A percentile compares a stretch with the other conserved stretches of the same genome.
Conservation (phyloP, 2,329 filamentous ascomycete genomes). For the Calonectria crousiana region DNA sequence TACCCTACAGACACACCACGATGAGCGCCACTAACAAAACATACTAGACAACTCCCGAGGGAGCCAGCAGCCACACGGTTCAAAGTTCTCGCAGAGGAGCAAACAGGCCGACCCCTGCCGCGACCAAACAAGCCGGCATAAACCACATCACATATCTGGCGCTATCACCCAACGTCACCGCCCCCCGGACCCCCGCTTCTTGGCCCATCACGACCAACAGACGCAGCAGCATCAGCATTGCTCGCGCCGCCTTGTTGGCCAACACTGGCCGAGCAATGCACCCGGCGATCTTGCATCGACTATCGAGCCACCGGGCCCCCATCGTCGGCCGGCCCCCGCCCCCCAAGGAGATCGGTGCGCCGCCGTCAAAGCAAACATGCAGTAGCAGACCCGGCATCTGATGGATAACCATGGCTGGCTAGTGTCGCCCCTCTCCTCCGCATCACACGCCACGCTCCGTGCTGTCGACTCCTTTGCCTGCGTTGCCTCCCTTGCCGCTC, state of each 20-base stretch:
- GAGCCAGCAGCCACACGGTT: neutral
- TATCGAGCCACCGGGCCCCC: slow-evolving; percentile 2
- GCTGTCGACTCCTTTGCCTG: neutral
- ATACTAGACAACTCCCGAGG: neutral
- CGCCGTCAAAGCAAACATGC: slow-evolving; percentile 4
- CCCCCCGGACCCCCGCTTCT: neutral
- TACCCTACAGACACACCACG: neutral
- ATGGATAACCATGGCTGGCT: neutral
- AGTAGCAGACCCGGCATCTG: neutral
- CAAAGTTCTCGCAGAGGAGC: neutral
- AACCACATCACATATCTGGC: slow-evolving; percentile 1
- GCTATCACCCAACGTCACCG: neutral
- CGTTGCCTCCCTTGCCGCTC: neutral
- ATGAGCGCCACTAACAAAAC: neutral
- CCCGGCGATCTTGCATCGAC: slow-evolving; percentile 3
- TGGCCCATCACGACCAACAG: neutral
- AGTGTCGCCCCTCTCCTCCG: neutral
- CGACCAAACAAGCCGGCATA: neutral
- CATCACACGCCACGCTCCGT: neutral
- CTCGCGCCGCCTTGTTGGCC: neutral
- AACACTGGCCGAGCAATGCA: neutral
- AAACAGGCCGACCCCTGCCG: neutral
- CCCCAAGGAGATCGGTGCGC: neutral
- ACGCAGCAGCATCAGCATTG: neutral
- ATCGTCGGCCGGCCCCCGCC: slow-evolving; percentile 7